Base-by-base conservation (phyloP, 106 monocot genomes). In the Acorus gramineus region DNA sequence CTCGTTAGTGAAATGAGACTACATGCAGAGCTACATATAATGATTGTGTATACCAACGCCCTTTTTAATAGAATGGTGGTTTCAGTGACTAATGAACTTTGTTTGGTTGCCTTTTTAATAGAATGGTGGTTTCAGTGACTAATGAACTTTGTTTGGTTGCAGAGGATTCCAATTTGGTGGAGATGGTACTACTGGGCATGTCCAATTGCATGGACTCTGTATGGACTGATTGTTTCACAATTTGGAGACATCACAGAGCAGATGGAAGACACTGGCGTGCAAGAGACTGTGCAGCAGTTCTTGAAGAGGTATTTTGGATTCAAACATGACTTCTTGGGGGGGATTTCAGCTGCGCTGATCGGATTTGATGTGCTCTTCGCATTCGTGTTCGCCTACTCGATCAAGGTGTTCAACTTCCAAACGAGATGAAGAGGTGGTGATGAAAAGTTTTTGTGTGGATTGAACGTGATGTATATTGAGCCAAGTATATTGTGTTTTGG, bases 171-270 rank as follows among this genome's bases (percentile, higher is more conserved):
- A 8, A 13, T 68, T 4, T 68, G 68, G 68, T 68, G 68, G 68
- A 68, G 68, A 42, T 68, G 68, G 68, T 57, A 68, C 45, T 68
- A 47, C 13, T 68, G 68, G 68, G 68, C 68, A 13, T 68, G 68
- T 57, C 85, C 85, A 8, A 75, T 81, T 4, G 73, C 85, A 11
- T 85, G 85, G 85, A 85, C 78, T 61, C 45, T 84, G 57, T 80
- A 84, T 42, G 73, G 69, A 51, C 62, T 66, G 52, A 12, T 66
- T 7, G 53, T 71, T 3, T 57, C 81, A 57, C 12, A 49, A 47
- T 85, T 85, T 46, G 64, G 52, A 14, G 67, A 81, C n/a, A 44
- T 75, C 28, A 28, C 28, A 55, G 70, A 81, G 47, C 72, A 77
- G 73, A 69, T 70, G 6, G 77, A 73, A 50, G 81, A 72, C 2